A percentile compares a stretch with the other conserved stretches of the same genome.
phyloP scores from a whole-genome alignment of 495 filamentous ascomycete genomes.

The Penicillium subrubescens region DNA sequence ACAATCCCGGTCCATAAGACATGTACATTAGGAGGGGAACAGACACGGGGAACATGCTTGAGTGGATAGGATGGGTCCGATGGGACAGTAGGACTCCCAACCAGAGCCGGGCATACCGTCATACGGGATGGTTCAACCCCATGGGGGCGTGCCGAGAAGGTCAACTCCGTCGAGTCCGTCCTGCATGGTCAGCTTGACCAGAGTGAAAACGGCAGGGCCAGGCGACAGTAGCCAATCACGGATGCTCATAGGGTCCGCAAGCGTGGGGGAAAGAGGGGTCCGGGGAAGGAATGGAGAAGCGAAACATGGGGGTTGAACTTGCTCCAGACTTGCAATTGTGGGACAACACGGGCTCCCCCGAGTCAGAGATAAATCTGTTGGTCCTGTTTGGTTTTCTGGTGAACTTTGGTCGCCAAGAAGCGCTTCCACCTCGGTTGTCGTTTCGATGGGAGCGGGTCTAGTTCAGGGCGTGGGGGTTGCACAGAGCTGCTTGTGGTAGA shows the following conservation, averaged over 20 bases:
- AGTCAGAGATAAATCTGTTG: neutral
- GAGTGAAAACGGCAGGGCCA: neutral
- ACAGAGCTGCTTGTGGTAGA: neutral
- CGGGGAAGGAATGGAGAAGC: constrained; percentile 10
- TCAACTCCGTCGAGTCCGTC: constrained; percentile 6
- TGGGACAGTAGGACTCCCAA: constrained; percentile 5
- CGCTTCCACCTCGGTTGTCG: neutral
- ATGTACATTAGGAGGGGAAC: neutral
- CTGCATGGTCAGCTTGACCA: neutral
- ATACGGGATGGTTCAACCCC: constrained; percentile 5
- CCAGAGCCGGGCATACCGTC: neutral
- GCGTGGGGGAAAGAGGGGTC: constrained; percentile 12
- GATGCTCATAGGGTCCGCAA: neutral
- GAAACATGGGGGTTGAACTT: constrained; percentile 2
- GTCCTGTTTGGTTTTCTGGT: neutral
- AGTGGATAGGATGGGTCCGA: neutral
- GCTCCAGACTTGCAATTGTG: constrained; percentile 3
- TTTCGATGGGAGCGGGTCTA: neutral
- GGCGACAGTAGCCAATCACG: neutral
- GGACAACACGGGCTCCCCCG: neutral
- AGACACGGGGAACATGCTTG: no score
- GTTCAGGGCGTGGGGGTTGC: neutral
- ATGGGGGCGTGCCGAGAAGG: constrained; percentile 4
- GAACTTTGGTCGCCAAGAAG: neutral
- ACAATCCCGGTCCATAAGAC: neutral